phyloP scores from a whole-genome alignment of 1,284 basidiomycete species.

The Phlebopus sp. region DNA sequence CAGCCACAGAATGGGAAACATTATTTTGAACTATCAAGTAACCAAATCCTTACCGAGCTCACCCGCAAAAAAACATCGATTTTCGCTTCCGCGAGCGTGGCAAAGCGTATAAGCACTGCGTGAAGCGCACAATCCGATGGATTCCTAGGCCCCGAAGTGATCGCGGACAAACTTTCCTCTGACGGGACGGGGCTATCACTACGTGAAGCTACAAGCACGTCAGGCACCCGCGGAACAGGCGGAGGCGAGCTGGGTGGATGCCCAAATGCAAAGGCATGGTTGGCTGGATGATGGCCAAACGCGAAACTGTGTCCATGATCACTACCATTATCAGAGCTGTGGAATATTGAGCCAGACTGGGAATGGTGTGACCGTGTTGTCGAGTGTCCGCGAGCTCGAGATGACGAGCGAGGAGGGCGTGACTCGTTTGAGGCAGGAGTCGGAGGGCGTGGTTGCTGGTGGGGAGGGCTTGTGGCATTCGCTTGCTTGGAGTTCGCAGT shows the following conservation, averaged over 20 bases:
- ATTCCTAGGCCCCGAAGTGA: conserved; percentile 64
- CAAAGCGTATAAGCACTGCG: conserved; percentile 83
- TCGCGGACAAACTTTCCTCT: conserved; percentile 65
- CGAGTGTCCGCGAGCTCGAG: conserved; percentile 53
- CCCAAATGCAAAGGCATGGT: conserved; percentile 21
- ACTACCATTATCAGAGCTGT: conserved; percentile 66
- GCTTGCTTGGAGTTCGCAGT: conserved; percentile 37
- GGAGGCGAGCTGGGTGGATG: conserved; percentile 58
- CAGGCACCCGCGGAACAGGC: conserved; percentile 72
- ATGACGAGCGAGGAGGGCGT: conserved; percentile 39
- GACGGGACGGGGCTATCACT: conserved; percentile 50
- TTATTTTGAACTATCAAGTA: too few species aligned
- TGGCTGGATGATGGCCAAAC: conserved; percentile 28
- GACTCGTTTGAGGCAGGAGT: conserved; percentile 58
- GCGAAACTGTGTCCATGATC: conserved; percentile 53
- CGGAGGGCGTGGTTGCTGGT: conserved; percentile 48
- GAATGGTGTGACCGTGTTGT: conserved; percentile 69
- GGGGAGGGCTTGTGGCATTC: conserved; percentile 38
- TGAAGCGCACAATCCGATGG: conserved; percentile 86
- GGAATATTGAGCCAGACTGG: conserved; percentile 67
- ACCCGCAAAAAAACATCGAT: conserved; percentile 72
- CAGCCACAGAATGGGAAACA: too few species aligned
- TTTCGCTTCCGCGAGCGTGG: conserved; percentile 72
- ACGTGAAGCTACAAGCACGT: conserved; percentile 45
- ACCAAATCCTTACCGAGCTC: conserved; percentile 65